Evolutionary conservation across 345 rosid genomes (phyloP).

Genomic region (Populus pruinosa): DNA sequence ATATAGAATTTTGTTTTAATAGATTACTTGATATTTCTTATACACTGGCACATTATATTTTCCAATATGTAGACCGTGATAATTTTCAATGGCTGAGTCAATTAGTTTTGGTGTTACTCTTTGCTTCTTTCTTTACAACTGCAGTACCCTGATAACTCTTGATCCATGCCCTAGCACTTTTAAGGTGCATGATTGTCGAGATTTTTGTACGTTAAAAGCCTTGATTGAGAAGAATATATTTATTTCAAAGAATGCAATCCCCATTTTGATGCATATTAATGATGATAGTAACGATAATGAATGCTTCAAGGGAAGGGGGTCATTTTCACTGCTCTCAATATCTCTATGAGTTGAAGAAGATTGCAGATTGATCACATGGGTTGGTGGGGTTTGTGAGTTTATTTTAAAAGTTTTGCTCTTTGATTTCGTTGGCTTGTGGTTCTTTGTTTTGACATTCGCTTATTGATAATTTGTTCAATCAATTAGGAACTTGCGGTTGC

Average conservation of each 20-base stretch:
- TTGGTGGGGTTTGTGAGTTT: no score
- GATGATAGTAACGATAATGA: no score
- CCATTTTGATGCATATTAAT: no score
- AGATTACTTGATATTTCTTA: background rate
- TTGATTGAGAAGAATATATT: background rate
- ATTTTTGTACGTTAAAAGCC: background rate
- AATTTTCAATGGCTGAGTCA: background rate
- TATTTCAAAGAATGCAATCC: background rate
- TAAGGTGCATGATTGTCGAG: background rate
- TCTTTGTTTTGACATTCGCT: no score
- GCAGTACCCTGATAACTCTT: background rate
- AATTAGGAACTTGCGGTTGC: no score
- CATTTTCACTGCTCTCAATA: no score
- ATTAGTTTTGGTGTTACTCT: background rate
- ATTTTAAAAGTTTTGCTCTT: no score
- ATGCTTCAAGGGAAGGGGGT: no score
- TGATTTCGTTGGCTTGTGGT: no score
- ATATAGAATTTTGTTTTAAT: background rate
- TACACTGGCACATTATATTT: background rate
- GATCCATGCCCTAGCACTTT: background rate
- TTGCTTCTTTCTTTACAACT: background rate
- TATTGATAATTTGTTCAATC: no score
- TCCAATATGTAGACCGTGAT: background rate
- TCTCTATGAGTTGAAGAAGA: no score
- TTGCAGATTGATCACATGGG: no score